Evolutionary conservation across 1,284 basidiomycete genomes (phyloP).

Genomic region (Macrocybe sp.): DNA sequence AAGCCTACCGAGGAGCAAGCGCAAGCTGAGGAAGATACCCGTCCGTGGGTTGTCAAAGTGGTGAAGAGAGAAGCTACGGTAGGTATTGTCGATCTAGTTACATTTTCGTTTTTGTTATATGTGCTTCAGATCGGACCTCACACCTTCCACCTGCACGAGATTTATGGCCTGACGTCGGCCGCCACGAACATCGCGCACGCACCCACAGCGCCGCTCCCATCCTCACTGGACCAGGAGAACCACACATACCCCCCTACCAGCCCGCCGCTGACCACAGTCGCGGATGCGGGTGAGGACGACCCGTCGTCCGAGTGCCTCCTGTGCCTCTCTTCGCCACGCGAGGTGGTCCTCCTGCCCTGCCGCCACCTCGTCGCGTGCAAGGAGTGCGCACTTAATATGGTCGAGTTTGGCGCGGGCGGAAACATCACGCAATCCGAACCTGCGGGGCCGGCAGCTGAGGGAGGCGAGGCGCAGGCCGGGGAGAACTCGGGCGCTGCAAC

Average conservation of each 20-base stretch:
- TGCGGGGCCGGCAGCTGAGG: conserved; percentile 15
- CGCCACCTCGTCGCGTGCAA: conserved; percentile 89
- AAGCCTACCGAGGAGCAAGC: conserved; percentile 27
- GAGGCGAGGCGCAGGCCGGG: conserved; percentile 11
- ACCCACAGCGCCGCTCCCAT: conserved; percentile 33
- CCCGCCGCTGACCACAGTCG: conserved; percentile 16
- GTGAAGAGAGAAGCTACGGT: conserved; percentile 84
- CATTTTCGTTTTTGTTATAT: conserved; percentile 5
- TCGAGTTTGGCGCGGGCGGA: conserved; percentile 90
- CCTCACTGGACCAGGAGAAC: conserved; percentile 23
- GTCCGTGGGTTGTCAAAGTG: conserved; percentile 85
- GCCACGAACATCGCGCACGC: conserved; percentile 25
- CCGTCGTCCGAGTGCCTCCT: conserved; percentile 84
- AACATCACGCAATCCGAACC: conserved; percentile 64
- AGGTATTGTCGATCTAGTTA: conserved; percentile 15
- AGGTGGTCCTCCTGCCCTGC: conserved; percentile 87
- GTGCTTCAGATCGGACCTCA: conserved; percentile 73
- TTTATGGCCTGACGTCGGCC: conserved; percentile 78
- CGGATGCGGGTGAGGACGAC: conserved; percentile 53
- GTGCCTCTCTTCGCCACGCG: conserved; percentile 79
- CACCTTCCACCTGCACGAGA: conserved; percentile 89
- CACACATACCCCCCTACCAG: conserved; percentile 53
- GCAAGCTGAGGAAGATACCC: conserved; percentile 44
- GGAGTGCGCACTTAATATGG: conserved; percentile 91
- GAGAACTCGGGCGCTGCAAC: conserved; percentile 10